Evolutionary conservation across 495 filamentous ascomycete genomes (phyloP).

Genomic region (Parathielavia hyrcaniae): DNA sequence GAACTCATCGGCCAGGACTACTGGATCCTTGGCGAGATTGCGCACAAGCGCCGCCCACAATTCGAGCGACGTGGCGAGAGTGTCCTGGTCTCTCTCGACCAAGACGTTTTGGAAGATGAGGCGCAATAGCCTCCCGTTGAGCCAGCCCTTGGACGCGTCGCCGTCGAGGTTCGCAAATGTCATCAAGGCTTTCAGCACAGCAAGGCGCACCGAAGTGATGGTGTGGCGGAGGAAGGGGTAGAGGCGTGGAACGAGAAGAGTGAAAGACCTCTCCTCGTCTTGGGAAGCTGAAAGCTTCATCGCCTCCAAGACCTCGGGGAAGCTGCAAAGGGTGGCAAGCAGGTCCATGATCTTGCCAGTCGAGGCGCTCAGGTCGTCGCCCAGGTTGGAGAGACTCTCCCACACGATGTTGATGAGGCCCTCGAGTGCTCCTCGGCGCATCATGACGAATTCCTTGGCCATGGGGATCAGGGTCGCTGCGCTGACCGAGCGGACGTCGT

Average conservation of each 20-base stretch:
- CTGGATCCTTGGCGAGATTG: constrained; percentile 53
- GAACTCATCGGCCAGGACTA: constrained; percentile 58
- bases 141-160: constrained; percentile 80
- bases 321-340: constrained; percentile 89
- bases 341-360: constrained; percentile 98
- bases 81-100: constrained; percentile 78
- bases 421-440: constrained; percentile 69
- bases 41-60: constrained; percentile 77
- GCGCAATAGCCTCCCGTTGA: constrained; percentile 80
- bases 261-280: constrained; percentile 81
- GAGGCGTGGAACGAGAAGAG: constrained; percentile 81
- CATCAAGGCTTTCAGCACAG: constrained; percentile 84
- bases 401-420: constrained; percentile 89
- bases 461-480: constrained; percentile 94
- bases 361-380: constrained; percentile 93
- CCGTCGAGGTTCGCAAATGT: constrained; percentile 86
- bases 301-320: constrained; percentile 82
- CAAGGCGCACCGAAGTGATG: constrained; percentile 88
- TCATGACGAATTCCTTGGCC: constrained; percentile 82
- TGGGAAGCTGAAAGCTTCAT: constrained; percentile 86
- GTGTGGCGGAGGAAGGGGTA: constrained; percentile 97
- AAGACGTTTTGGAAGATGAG: constrained; percentile 91
- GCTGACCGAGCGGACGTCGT: constrained; percentile 95
- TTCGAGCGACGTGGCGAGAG: constrained; percentile 69
- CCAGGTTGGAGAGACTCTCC: constrained; percentile 90